Evolutionary conservation across 371 early-diverging fungal species (phyloP).

Genomic region (Zancudomyces culisetae): DNA sequence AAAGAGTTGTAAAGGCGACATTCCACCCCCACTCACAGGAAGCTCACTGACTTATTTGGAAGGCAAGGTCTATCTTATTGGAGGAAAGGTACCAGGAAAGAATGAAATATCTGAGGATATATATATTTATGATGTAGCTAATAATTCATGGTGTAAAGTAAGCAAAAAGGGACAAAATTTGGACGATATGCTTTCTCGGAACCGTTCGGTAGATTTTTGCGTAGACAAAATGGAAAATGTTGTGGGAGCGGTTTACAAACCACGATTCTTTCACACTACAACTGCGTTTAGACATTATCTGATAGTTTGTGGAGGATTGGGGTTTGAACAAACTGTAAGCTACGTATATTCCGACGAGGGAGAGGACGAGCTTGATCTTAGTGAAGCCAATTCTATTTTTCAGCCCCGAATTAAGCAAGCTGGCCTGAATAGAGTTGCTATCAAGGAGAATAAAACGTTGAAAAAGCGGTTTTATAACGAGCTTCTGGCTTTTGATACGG

Average conservation of each 20-base stretch:
- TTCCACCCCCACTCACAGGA: constrained; percentile 60
- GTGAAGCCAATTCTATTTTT: constrained; percentile 5
- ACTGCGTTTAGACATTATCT: constrained; percentile 32
- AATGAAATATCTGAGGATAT: constrained; percentile 52
- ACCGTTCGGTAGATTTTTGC: background rate
- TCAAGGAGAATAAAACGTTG: constrained; percentile 3
- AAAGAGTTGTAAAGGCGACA: constrained; percentile 45
- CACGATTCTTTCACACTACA: constrained; percentile 63
- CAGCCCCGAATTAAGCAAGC: background rate
- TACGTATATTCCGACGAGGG: background rate
- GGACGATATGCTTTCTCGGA: no score
- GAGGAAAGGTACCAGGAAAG: constrained; percentile 43
- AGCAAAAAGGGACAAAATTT: no score
- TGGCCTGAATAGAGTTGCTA: background rate
- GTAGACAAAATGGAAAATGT: background rate
- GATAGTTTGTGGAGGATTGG: constrained; percentile 34
- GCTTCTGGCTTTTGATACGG: constrained; percentile 43
- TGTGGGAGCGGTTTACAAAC: constrained; percentile 2
- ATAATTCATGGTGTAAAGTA: constrained; percentile 38
- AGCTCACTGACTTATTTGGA: constrained; percentile 47
- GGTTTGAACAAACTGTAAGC: constrained; percentile 3
- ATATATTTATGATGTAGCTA: constrained; percentile 40
- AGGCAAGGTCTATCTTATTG: constrained; percentile 49
- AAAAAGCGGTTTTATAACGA: constrained; percentile 42
- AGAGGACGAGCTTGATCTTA: background rate